A percentile compares a stretch with the other conserved stretches of the same genome.
These are phyloP conservation scores for Solanum sparsipilum DNA, from an alignment of 257 asterid genomes.

Conservation along the genomic window DNA sequence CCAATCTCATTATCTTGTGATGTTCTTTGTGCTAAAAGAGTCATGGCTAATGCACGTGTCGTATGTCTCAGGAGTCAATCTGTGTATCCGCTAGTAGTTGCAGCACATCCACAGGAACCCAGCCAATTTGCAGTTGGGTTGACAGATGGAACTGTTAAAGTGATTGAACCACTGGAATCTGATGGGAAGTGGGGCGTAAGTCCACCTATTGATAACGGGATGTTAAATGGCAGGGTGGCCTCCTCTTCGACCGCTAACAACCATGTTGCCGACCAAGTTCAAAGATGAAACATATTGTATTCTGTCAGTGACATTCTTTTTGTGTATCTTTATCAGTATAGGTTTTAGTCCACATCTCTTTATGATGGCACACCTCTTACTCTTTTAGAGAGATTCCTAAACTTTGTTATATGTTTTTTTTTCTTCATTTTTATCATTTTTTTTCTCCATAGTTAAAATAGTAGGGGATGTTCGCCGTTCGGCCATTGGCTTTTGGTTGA, in stretches of 20 bases:
- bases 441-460: background rate
- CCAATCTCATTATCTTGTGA: background rate
- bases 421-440: slow-evolving; percentile 6
- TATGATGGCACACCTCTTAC: slow-evolving; percentile 19
- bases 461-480: background rate
- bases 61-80: slow-evolving; percentile 48
- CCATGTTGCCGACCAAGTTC: slow-evolving; percentile 69
- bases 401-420: slow-evolving; percentile 2
- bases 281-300: slow-evolving; percentile 35
- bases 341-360: slow-evolving; percentile 35
- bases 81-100: slow-evolving; percentile 58
- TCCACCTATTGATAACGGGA: slow-evolving; percentile 64
- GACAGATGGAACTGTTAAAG: slow-evolving; percentile 87
- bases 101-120: slow-evolving; percentile 83
- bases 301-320: slow-evolving; percentile 3
- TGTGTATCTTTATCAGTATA: slow-evolving; percentile 45
- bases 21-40: background rate
- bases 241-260: slow-evolving; percentile 55
- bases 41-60: background rate
- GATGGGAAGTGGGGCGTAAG: slow-evolving; percentile 76
- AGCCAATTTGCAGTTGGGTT: slow-evolving; percentile 86
- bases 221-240: slow-evolving; percentile 51
- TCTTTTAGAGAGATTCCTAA: slow-evolving; percentile 12
- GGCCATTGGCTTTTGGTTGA: background rate
- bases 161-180: slow-evolving; percentile 80